phyloP scores from a whole-genome alignment of 2,329 filamentous ascomycete species.

The Trichoderma koningii region DNA sequence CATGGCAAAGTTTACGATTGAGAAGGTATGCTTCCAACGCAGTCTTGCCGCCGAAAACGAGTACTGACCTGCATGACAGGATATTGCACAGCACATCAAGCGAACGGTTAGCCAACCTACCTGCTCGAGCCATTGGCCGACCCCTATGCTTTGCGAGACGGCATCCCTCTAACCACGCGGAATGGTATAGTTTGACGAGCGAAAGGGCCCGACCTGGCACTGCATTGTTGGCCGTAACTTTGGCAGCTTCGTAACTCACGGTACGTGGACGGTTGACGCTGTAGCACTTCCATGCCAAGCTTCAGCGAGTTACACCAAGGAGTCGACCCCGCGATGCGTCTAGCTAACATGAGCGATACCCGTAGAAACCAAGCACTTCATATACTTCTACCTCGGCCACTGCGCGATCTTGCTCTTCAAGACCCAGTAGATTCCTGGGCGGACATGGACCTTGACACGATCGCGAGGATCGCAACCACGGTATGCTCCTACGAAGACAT shows the following conservation, averaged over 20 bases:
- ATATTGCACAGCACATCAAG: conserved; percentile 96
- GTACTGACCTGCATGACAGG: conserved; percentile 55
- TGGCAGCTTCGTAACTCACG: conserved; percentile 97
- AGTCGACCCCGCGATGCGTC: neutral
- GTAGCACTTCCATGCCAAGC: neutral
- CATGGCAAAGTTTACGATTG: conserved; percentile 63
- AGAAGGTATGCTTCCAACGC: conserved; percentile 50
- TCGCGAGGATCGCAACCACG: neutral
- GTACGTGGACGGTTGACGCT: conserved; percentile 53
- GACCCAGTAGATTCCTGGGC: conserved; percentile 69
- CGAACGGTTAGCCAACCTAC: conserved; percentile 65
- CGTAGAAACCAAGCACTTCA: conserved; percentile 98
- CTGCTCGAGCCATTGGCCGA: conserved; percentile 14
- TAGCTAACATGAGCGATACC: neutral
- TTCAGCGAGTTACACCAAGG: no score
- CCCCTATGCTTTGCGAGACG: neutral
- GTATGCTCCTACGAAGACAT: neutral
- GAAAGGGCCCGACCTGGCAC: conserved; percentile 98
- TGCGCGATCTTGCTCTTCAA: conserved; percentile 98
- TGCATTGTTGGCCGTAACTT: conserved; percentile 99
- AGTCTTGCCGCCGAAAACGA: neutral
- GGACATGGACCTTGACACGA: neutral
- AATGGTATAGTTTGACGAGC: conserved; percentile 77
- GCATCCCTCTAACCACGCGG: conserved; percentile 18
- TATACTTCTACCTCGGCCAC: conserved; percentile 99